Base-by-base conservation (phyloP, 306 rosid genomes). In the Cucurbita moschata region DNA sequence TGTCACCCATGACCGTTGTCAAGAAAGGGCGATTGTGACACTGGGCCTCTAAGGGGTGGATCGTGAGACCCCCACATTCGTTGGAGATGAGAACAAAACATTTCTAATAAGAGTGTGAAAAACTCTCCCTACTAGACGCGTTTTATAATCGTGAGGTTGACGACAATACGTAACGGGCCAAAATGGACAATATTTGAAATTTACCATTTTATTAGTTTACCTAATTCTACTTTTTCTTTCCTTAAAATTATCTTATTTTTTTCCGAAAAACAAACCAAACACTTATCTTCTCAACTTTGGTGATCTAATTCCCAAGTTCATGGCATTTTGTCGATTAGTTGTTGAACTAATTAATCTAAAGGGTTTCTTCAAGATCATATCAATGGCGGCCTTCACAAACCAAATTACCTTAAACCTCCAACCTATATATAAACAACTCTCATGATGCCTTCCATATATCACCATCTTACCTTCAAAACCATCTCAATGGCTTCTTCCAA, bases 401-500 rank as follows among this genome's bases (percentile, higher is more conserved):
- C 10, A 1, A 43, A n/a, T 47, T 38, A 38, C 16, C 37, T 38
- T 5, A 10, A 16, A 12, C 4, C 9, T 43, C 39, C n/a, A 62
- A 11, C 35, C 53, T 42, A 40, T 65, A 40, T 65, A 65, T 43
- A 65, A 65, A 65, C 53, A 11, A 26, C 26, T 2, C 19, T 10
- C 52, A 10, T 18, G 10, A 9, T 5, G 14, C 14, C 43, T 18
- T 16, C 5, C 4, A 40, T 56, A 30, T 19, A 8, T 43, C 38
- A 10, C 71, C 12, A 65, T 44, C 51, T 40, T 10, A n/a, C 6
- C 71, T 64, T 42, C 56, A 21, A 65, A 40, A 15, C 42, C 37
- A 65, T 43, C 71, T 46, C 19, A 43, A 58, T 74, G 77, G 77
- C 70, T 6, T 74, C 56, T 39, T 43, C 53, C 18, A 42, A 58